Evolutionary conservation across 805 yeast genomes (phyloP).

Genomic region (Saturnispora silvae): DNA sequence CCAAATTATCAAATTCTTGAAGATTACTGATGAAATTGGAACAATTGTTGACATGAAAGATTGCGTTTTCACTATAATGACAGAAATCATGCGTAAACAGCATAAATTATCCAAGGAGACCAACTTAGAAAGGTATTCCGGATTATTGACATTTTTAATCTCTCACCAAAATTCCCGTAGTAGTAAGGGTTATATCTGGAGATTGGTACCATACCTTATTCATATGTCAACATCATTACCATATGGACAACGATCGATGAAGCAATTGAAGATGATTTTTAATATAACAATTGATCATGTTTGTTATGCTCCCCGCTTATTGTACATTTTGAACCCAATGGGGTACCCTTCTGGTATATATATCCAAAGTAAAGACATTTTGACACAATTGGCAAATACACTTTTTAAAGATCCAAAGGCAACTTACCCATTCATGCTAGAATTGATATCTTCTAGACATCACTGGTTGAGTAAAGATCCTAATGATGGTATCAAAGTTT

Average conservation of each 20-base stretch:
- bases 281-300: constrained; percentile 9
- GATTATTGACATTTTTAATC: neutral
- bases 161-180: neutral
- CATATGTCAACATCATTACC: neutral
- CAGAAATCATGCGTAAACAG: neutral
- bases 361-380: constrained; percentile 6
- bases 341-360: constrained; percentile 10
- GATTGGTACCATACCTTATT: neutral
- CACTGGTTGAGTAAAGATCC: constrained; percentile 6
- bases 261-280: neutral
- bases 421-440: neutral
- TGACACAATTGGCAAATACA: constrained; percentile 6
- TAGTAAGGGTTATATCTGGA: neutral
- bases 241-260: neutral
- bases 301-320: constrained; percentile 8
- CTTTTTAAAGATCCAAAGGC: constrained; percentile 8
- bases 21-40: neutral
- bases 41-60: constrained; percentile 1
- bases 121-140: neutral
- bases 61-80: neutral
- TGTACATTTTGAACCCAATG: constrained; percentile 10
- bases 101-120: neutral
- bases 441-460: constrained; percentile 2
- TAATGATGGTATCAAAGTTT: constrained; percentile 10
- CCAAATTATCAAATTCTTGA: neutral